These are phyloP conservation scores for Fennellomyces sp. DNA, from an alignment of 371 early-diverging fungal species.

Conservation along the genomic window DNA sequence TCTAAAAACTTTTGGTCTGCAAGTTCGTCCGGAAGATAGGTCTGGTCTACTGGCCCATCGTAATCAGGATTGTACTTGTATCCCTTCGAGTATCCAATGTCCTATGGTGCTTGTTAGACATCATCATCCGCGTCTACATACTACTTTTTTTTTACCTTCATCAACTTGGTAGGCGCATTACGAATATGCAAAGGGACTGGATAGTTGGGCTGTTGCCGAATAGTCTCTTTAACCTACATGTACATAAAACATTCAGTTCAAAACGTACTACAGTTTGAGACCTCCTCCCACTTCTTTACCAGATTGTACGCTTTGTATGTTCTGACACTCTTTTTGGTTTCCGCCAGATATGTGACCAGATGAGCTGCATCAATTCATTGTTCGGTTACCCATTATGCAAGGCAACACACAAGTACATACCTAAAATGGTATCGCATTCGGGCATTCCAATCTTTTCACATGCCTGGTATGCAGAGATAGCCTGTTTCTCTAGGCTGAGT, in stretches of 20 bases:
- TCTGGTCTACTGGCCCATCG: slow-evolving; percentile 74
- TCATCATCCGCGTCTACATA: not conserved
- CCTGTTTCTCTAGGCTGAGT: too few relatives aligned
- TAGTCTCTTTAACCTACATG: slow-evolving; percentile 55
- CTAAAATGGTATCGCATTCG: slow-evolving; percentile 82
- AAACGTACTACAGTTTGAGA: not conserved
- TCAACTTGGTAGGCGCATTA: slow-evolving; percentile 80
- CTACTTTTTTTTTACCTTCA: slow-evolving; percentile 46
- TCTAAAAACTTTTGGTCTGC: slow-evolving; percentile 57
- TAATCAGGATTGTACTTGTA: slow-evolving; percentile 88
- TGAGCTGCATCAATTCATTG: slow-evolving; percentile 58
- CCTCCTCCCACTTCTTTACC: slow-evolving; percentile 20
- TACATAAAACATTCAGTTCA: not conserved
- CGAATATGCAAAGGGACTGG: slow-evolving; percentile 88
- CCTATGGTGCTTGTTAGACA: slow-evolving; percentile 19
- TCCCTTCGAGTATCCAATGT: slow-evolving; percentile 75
- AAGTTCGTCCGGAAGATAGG: slow-evolving; percentile 75
- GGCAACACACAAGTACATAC: not conserved
- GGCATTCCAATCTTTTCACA: slow-evolving; percentile 91
- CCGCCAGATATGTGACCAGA: slow-evolving; percentile 75
- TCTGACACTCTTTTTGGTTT: slow-evolving; percentile 82
- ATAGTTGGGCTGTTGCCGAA: slow-evolving; percentile 62
- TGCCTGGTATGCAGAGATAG: slow-evolving; percentile 78
- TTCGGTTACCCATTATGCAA: not conserved
- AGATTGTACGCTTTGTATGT: slow-evolving; percentile 75